Base-by-base conservation (phyloP, 192 early-diverging fungal genomes). In the Backusella macrospora region DNA sequence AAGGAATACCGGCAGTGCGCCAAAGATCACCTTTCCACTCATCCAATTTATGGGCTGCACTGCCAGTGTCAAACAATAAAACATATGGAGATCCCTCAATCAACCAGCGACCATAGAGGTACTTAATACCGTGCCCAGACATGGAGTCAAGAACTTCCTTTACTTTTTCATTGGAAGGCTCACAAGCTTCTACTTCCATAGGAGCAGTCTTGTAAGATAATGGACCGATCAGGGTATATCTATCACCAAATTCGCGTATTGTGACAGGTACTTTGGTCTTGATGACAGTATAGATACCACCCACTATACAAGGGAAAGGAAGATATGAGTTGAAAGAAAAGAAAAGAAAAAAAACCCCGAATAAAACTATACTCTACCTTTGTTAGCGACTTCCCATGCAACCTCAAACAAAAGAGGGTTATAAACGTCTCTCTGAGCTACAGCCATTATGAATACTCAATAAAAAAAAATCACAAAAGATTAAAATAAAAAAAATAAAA, bases 341-440 rank as follows among this genome's bases (percentile, higher is more conserved):
- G 21, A 59, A 23, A 59, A 59, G 26, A 59, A 52, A 2, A 23
- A 59, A 59, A 59, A 59, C 0, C 18, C 52, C 52, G 52, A 34
- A 34, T 2, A 34, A 34, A 34, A 59, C 52, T 26, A 18, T 59
- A 59, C 52, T 59, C 62, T 86, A 90, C 92, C 94, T 84, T 97
- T 99, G 88, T 99, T 99, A 73, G 94, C 96, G 18, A 98, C 97
- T 81, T 98, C 96, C 97, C 96, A 99, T 14, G 96, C 96, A 69
- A 94, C 91, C 85, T 98, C 95, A 73, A 98, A 98, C 62, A 98
- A 83, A 42, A 93, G 79, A 47, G 70, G 70, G 37, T 77, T 77
- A 70, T 72, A 77, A 18, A 77, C 76, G 18, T 77, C 76, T 66
- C 65, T n/a, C 6, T 74, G 46, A 66, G 16, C 65, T 66, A 39